phyloP scores from a whole-genome alignment of 164 flowering plant species.

The Aristolochia contorta region DNA sequence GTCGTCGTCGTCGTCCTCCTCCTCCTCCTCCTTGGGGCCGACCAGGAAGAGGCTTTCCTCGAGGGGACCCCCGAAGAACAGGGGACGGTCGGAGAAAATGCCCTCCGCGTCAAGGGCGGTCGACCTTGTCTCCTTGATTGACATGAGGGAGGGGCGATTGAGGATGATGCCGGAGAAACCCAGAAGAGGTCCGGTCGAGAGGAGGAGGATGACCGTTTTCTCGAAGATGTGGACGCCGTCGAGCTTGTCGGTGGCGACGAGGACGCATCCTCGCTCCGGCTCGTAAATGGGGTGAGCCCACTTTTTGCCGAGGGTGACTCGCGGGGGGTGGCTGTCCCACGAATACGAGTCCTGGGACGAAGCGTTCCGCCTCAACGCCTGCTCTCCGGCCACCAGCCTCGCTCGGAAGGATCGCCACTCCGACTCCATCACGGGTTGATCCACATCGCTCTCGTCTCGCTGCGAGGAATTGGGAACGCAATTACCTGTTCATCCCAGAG shows the following conservation, averaged over 20 bases:
- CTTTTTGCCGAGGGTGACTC: conserved; percentile 26
- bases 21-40: conserved; percentile 19
- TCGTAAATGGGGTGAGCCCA: conserved; percentile 77
- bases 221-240: conserved; percentile 94
- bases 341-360: conserved; percentile 30
- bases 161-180: conserved; percentile 88
- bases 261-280: conserved; percentile 83
- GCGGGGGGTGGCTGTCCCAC: conserved; percentile 19
- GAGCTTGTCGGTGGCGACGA: conserved; percentile 82
- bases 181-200: conserved; percentile 49
- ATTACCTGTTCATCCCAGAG: no score
- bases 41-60: conserved; percentile 64
- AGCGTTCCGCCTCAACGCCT: conserved; percentile 18
- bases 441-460: conserved; percentile 23
- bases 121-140: conserved; percentile 72
- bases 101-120: conserved; percentile 39
- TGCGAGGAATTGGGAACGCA: conserved; percentile 29
- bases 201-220: conserved; percentile 62
- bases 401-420: conserved; percentile 93
- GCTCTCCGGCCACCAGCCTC: conserved; percentile 48
- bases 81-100: conserved; percentile 51
- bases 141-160: conserved; percentile 86
- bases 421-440: conserved; percentile 10
- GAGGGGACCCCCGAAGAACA: conserved; percentile 84
- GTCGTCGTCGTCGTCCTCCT: conserved; percentile 25